Base-by-base conservation (phyloP, 352 stramenopile species). In the Phytopythium mirpurense region DNA sequence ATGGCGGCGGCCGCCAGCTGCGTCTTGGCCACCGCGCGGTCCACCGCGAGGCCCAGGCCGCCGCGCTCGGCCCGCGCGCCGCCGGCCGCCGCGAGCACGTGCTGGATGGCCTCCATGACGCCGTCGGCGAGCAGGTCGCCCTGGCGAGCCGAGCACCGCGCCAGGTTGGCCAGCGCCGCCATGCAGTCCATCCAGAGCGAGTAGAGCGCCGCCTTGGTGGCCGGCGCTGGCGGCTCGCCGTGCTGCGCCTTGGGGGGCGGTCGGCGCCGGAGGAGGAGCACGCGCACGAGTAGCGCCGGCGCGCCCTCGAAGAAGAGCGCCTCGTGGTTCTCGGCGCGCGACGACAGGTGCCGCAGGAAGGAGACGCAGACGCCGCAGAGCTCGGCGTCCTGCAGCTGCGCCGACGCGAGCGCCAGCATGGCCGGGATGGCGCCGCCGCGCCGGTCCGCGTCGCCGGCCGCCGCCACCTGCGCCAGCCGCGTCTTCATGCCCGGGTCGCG, bases 331-430 rank as follows among this genome's bases (percentile, higher is more conserved):
- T 83, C 72, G 0, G 54, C 31, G 15, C 75, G 72, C 0, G 76
- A 80, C n/a, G 83, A 88, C 8, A 91, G 60, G 19, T 93, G 74
- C 23, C 80, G 67, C 6, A 93, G 70, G 51, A 90, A 90, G 35
- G 68, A 73, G 31, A 93, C 63, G 38, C 78, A 86, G 15, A 81
- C 67, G 1, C 77, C 64, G 42, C 80, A 90, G 23, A 93, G 69
- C 57, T 89, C 78, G 29, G 71, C 66, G 52, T 85, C 70, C 9
- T 59, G 61, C 27, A 80, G 44, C 19, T 83, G 73, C 54, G 81
- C 81, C 14, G 75, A 77, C 31, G 78, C 76, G 51, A 88, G 88
- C 12, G 51, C 63, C 15, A 89, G 59, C 69, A 91, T 89, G 26
- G 66, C 78, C 18, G 78, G 71, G 41, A 88, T 82, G 9, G 85